Percentiles rank a stretch among this genome's conserved stretches.
Conservation (phyloP, 495 filamentous ascomycete genomes). For the Trichoderma orchidacearum region DNA sequence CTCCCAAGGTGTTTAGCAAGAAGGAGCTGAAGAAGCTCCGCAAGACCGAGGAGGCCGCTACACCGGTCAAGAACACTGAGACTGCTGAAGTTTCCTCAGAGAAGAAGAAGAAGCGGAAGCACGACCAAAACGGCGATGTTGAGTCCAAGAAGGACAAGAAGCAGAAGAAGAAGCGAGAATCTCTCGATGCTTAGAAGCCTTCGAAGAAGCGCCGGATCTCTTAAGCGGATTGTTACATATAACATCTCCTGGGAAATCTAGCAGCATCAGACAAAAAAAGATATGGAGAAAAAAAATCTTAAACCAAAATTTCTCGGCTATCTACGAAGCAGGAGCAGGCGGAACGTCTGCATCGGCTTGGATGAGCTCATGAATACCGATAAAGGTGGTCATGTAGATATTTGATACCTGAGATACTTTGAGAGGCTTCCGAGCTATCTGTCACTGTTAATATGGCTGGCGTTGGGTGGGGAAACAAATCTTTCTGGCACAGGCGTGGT, state of each 20-base stretch:
- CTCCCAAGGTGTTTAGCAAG: slow-evolving; percentile 50
- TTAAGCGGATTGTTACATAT: not conserved
- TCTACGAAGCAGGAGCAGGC: not conserved
- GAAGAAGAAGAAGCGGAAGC: slow-evolving; percentile 29
- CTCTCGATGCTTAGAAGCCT: slow-evolving; percentile 69
- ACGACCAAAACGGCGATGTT: slow-evolving; percentile 21
- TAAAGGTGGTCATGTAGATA: not conserved
- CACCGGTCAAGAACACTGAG: slow-evolving; percentile 35
- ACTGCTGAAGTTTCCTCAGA: slow-evolving; percentile 30
- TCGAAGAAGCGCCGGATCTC: not conserved
- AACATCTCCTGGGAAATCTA: not conserved
- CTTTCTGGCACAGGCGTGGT: not conserved
- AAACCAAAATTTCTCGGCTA: not conserved
- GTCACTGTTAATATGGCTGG: slow-evolving; percentile 1
- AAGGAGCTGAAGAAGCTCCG: slow-evolving; percentile 66
- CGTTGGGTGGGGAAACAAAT: not conserved
- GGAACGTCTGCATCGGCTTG: not conserved
- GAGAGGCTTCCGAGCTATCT: not conserved
- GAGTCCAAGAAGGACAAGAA: slow-evolving; percentile 45
- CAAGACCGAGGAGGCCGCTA: slow-evolving; percentile 41
- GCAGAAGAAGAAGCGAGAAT: slow-evolving; percentile 71
- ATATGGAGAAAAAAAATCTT: not conserved
- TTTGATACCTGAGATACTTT: not conserved
- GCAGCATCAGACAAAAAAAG: not conserved
- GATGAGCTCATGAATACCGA: not conserved